Evolutionary conservation across 164 flowering plant species (phyloP).

Genomic region (Berberis vulgaris): DNA sequence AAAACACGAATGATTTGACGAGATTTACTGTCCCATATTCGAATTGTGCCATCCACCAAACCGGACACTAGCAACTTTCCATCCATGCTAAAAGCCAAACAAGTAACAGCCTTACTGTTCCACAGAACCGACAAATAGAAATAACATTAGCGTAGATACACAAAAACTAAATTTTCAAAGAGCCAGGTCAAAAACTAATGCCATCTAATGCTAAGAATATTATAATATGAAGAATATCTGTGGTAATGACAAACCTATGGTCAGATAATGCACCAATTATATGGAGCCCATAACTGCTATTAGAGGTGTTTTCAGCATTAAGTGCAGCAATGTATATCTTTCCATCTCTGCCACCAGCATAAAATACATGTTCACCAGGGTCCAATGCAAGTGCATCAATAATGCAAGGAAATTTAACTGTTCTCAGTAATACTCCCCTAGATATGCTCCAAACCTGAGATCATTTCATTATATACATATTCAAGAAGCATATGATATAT

Average conservation of each 20-base stretch:
- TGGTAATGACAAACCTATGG: conserved; percentile 42
- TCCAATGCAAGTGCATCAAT: conserved; percentile 79
- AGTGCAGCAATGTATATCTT: conserved; percentile 71
- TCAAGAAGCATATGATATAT: background rate
- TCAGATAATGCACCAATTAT: conserved; percentile 55
- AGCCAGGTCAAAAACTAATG: too few relatives aligned
- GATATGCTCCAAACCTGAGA: conserved; percentile 82
- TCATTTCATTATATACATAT: background rate
- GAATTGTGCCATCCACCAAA: conserved; percentile 72
- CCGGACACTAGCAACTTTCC: conserved; percentile 64
- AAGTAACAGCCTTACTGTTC: conserved; percentile 66
- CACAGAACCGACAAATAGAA: conserved; percentile 10
- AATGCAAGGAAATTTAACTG: conserved; percentile 59
- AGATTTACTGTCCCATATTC: conserved; percentile 63
- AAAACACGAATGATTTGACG: conserved; percentile 47
- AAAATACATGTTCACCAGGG: conserved; percentile 76
- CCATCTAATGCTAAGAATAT: too few relatives aligned
- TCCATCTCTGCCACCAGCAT: conserved; percentile 86
- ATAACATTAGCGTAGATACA: background rate
- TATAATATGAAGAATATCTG: background rate
- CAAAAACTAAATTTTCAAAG: too few relatives aligned
- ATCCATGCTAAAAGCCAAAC: conserved; percentile 51
- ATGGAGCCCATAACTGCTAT: conserved; percentile 46
- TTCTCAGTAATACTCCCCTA: conserved; percentile 51
- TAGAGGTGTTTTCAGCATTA: conserved; percentile 36